Evolutionary conservation across 495 filamentous ascomycete species (phyloP).

Genomic region (Oleoguttula mirabilis): DNA sequence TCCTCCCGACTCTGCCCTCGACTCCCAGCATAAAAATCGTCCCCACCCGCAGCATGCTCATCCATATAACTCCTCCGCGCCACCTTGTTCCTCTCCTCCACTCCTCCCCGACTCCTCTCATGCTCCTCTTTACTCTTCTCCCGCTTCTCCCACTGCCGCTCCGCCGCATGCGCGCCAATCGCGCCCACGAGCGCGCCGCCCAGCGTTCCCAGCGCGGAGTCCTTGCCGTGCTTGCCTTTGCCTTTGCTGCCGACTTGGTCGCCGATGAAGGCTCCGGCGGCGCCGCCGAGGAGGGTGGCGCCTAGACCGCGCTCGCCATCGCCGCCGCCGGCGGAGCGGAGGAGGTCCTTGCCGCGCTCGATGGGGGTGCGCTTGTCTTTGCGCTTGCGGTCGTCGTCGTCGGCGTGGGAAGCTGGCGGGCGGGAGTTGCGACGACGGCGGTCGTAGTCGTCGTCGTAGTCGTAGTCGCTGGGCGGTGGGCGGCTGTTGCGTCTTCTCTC

Average conservation of each 20-base stretch:
- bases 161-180: constrained; percentile 3
- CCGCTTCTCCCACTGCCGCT: constrained; percentile 7
- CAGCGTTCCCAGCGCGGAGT: constrained; percentile 5
- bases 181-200: constrained; percentile 11
- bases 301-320: constrained; percentile 12
- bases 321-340: neutral
- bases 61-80: too few species aligned
- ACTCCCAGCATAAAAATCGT: too few species aligned
- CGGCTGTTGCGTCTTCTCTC: neutral
- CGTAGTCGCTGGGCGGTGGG: neutral
- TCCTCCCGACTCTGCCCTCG: too few species aligned
- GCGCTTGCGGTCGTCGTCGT: neutral
- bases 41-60: too few species aligned
- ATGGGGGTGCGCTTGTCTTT: neutral
- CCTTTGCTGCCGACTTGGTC: constrained; percentile 11
- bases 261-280: constrained; percentile 11
- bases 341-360: constrained; percentile 6
- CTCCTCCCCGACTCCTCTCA: too few species aligned
- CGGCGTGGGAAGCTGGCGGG: neutral
- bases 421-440: neutral
- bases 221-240: too few species aligned
- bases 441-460: constrained; percentile 1
- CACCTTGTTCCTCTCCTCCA: too few species aligned
- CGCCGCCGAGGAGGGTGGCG: constrained; percentile 11
- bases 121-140: constrained; percentile 8